Evolutionary conservation across 495 filamentous ascomycete genomes (phyloP).

Genomic region (Lophiotrema nucula): DNA sequence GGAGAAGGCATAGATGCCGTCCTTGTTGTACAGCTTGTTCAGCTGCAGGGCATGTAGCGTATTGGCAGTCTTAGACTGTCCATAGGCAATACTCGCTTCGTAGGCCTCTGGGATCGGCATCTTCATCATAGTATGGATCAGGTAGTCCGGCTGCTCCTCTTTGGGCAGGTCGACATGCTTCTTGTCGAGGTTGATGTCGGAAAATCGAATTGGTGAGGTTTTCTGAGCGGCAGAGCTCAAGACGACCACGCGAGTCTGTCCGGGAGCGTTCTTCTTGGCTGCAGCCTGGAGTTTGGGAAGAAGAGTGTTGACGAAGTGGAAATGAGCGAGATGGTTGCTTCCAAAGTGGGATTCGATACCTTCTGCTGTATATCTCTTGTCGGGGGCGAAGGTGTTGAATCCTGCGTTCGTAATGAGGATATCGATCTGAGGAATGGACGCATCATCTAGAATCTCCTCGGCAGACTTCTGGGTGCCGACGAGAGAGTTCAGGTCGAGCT

Average conservation of each 20-base stretch:
- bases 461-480: slow-evolving; percentile 47
- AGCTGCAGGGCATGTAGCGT: slow-evolving; percentile 28
- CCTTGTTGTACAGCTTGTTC: slow-evolving; percentile 33
- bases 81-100: slow-evolving; percentile 39
- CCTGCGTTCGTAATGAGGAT: slow-evolving; percentile 33
- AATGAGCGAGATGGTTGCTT: slow-evolving; percentile 21
- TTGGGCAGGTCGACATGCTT: slow-evolving; percentile 44
- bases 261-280: slow-evolving; percentile 40
- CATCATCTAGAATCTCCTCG: slow-evolving; percentile 42
- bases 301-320: slow-evolving; percentile 3
- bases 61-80: slow-evolving; percentile 40
- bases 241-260: slow-evolving; percentile 47
- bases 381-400: no score
- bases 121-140: slow-evolving; percentile 31
- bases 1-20: slow-evolving; percentile 37
- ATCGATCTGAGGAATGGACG: slow-evolving; percentile 42
- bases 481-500: slow-evolving; percentile 48
- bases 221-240: slow-evolving; percentile 42
- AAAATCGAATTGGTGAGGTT: slow-evolving; percentile 41
- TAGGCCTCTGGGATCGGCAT: slow-evolving; percentile 38
- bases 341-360: slow-evolving; percentile 58
- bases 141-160: slow-evolving; percentile 42
- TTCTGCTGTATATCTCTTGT: no score
- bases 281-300: slow-evolving; percentile 45
- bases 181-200: slow-evolving; percentile 47